Evolutionary conservation across 2,329 filamentous ascomycete genomes (phyloP), one percentile per base, ranked within the genome.

Genomic region (Cercospora zeae-maydis): DNA sequence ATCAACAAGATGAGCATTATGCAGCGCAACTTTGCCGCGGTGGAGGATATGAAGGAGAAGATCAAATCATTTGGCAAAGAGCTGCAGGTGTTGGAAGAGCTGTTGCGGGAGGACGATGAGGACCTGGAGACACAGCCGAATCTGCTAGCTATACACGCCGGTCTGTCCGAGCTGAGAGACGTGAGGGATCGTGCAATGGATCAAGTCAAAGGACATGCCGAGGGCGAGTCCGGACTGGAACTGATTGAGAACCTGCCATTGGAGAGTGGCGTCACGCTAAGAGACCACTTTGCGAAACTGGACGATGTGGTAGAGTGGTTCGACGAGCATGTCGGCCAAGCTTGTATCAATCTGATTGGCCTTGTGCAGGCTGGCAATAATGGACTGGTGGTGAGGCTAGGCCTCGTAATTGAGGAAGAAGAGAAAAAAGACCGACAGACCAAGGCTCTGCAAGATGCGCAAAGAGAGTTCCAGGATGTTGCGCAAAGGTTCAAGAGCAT

Each of bases 171-270:
- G 77, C 81, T 99, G 76, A 84, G 95, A 66, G 96, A 99, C 76
- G 96, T 99, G 67, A 87, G 93, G 63, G 95, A 98, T 79, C 91
- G 96, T 77, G 93, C 95, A 33, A 93, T 98, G 85, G 92, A 96
- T 73, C 95, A 99, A 83, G 96, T 98, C 74, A 87, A 89, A 74
- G 65, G 62, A 7, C 75, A 72, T 64, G 75, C 74, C 65, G 95
- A 97, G 73, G 96, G 96, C 67, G 92, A 97, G 77, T 91, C 96
- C 75, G 93, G 93, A 42, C 91, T 96, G 83, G 93, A 98, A 77
- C 91, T 99, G 82, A 97, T 98, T 73, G 87, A 90, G 70, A 82
- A 83, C 65, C 71, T 83, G 49, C 72, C 74, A 69, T 82, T 95
- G 63, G 89, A 93, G 75, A 73, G 71, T n/a, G 80, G 78, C 9